These are phyloP conservation scores for Scytalidium sp. DNA, from an alignment of 2,329 filamentous ascomycete genomes.

Conservation along the genomic window DNA sequence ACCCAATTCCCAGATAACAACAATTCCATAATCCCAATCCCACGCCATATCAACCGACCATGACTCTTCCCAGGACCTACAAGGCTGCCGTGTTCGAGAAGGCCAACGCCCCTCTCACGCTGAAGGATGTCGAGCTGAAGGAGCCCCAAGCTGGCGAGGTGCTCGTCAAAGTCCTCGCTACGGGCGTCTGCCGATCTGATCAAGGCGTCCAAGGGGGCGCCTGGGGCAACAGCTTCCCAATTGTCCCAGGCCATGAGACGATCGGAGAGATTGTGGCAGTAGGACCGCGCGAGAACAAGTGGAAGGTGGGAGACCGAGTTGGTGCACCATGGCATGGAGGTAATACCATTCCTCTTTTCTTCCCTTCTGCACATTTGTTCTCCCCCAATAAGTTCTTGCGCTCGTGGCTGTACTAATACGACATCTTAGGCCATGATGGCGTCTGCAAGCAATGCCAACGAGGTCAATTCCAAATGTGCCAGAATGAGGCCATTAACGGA, in stretches of 20 bases:
- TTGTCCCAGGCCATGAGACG: constrained; percentile 68
- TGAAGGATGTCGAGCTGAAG: constrained; percentile 59
- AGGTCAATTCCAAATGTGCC: constrained; percentile 67
- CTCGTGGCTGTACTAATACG: neutral
- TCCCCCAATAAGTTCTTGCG: too few relatives aligned
- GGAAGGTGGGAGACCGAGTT: constrained; percentile 63
- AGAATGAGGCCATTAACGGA: constrained; percentile 61
- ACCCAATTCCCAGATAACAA: too few relatives aligned
- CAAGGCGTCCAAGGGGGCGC: constrained; percentile 38
- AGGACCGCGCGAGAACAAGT: constrained; percentile 52
- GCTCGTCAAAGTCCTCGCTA: constrained; percentile 69
- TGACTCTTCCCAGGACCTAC: constrained; percentile 59
- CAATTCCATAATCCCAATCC: too few relatives aligned
- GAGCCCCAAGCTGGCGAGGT: constrained; percentile 55
- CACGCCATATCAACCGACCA: too few relatives aligned
- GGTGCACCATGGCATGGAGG: constrained; percentile 69
- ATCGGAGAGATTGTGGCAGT: constrained; percentile 65
- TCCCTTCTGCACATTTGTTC: too few relatives aligned
- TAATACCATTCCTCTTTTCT: too few relatives aligned
- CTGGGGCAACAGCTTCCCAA: constrained; percentile 56
- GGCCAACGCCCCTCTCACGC: constrained; percentile 45
- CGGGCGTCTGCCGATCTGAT: constrained; percentile 64
- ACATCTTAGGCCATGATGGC: constrained; percentile 50
- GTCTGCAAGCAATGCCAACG: constrained; percentile 61
- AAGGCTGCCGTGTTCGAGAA: constrained; percentile 61